Evolutionary conservation across 2,329 filamentous ascomycete genomes (phyloP).

Genomic region (Penicillium digitatum): DNA sequence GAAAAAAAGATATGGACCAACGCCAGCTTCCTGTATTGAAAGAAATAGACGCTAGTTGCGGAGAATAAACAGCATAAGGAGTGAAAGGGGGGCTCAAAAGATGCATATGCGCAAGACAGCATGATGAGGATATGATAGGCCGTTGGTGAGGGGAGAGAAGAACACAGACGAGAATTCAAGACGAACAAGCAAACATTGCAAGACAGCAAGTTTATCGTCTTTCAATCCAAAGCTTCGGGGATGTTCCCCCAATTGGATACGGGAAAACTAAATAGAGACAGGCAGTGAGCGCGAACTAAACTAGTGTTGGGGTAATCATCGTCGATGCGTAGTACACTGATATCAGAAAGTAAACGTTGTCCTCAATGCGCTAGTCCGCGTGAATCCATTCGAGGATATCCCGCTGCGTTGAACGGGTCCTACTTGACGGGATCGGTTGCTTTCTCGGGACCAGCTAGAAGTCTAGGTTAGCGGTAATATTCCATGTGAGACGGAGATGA

Average conservation of each 20-base stretch:
- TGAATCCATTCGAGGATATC: constrained; percentile 33
- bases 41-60: constrained; percentile 12
- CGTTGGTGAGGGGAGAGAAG: background rate
- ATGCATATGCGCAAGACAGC: constrained; percentile 8
- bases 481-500: background rate
- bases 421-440: constrained; percentile 26
- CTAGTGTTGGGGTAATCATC: background rate
- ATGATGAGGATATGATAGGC: background rate
- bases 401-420: constrained; percentile 28
- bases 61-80: background rate
- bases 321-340: background rate
- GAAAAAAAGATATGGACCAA: constrained; percentile 12
- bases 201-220: constrained; percentile 7
- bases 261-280: background rate
- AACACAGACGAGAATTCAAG: background rate
- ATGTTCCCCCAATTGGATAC: constrained; percentile 1
- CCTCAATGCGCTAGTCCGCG: constrained; percentile 42
- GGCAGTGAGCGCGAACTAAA: background rate
- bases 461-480: constrained; percentile 3
- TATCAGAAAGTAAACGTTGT: constrained; percentile 36
- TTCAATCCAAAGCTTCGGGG: constrained; percentile 13
- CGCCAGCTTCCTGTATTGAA: constrained; percentile 27
- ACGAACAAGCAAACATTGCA: constrained; percentile 2
- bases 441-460: constrained; percentile 36
- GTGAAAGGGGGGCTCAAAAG: background rate